A percentile compares a stretch with the other conserved stretches of the same genome.
Conservation (phyloP, 208 protist species). For the Leishmania guyanensis region DNA sequence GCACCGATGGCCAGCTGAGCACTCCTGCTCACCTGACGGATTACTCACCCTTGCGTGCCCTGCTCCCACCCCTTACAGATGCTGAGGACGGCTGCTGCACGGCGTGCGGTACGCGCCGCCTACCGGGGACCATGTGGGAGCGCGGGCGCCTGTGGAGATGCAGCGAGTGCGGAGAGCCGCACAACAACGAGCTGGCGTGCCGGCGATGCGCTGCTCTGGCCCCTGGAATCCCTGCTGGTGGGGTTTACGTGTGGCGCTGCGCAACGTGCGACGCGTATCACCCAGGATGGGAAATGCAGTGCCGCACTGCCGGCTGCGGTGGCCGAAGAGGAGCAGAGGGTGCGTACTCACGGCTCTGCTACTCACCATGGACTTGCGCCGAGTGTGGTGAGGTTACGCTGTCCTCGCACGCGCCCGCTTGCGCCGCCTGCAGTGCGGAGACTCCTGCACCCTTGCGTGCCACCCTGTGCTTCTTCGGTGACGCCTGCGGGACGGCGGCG, state of each 20-base stretch:
- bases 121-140: constrained; percentile 42
- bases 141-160: constrained; percentile 48
- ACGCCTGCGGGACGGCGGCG: constrained; percentile 1
- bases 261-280: constrained; percentile 31
- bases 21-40: neutral
- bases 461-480: neutral
- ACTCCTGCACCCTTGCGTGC: neutral
- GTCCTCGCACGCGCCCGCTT: constrained; percentile 31
- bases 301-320: constrained; percentile 45
- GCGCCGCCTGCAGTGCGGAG: constrained; percentile 37
- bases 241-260: constrained; percentile 59
- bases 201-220: constrained; percentile 40
- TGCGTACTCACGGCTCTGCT: constrained; percentile 15
- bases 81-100: constrained; percentile 26
- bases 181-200: constrained; percentile 43
- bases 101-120: constrained; percentile 35
- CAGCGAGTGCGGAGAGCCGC: constrained; percentile 24
- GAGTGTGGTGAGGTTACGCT: constrained; percentile 47
- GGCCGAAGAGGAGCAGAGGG: constrained; percentile 6
- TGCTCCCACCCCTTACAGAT: neutral
- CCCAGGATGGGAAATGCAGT: constrained; percentile 41
- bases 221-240: constrained; percentile 34
- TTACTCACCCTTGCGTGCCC: neutral
- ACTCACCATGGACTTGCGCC: constrained; percentile 56
- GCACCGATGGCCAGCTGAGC: neutral